Base-by-base conservation (phyloP, 306 rosid species). In the Potentilla sterilis region DNA sequence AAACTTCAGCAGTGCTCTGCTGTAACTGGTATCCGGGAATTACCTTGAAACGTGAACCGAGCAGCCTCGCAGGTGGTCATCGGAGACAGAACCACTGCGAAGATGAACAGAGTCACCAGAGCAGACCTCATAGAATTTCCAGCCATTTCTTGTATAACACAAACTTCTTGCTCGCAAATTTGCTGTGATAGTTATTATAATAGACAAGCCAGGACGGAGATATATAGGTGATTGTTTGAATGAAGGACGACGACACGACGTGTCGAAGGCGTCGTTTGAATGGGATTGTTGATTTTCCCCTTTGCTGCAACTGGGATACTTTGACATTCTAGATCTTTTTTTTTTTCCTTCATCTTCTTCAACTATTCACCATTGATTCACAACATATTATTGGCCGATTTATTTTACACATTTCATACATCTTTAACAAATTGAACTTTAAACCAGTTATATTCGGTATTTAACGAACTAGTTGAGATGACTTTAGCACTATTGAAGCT, bases 61-160 rank as follows among this genome's bases (percentile, higher is more conserved):
- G 62, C 77, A 3, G 87, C 87, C 5, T 64, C 66, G 35, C 70
- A 62, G 21, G 84, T 81, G 34, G 74, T 42, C 69, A 75, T 48
- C 1, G 83, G 80, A 63, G 88, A 75, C 48, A 88, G 52, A 14
- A 83, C 43, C 84, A 80, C 42, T 2, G 80, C 80, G 42, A 84
- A 76, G 48, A 86, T 62, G 78, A 82, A 82, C 61, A 86, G 40
- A 48, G 70, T 71, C 34, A 79, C 61, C 21, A 86, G n/a, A 73
- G 77, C 7, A 40, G 77, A 78, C 69, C 70, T 82, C 6, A 76
- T 11, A 34, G 80, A 34, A 74, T 47, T 48, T 6, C 76, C 64
- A 10, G 80, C 77, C 87, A 82, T 85, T 55, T 41, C 52, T 43
- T 44, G 38, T 52, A 37, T 7, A 61, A 34, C 11, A 32, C 12